Conservation (phyloP, 2,329 filamentous ascomycete species). For the Trichoderma aggressivum region DNA sequence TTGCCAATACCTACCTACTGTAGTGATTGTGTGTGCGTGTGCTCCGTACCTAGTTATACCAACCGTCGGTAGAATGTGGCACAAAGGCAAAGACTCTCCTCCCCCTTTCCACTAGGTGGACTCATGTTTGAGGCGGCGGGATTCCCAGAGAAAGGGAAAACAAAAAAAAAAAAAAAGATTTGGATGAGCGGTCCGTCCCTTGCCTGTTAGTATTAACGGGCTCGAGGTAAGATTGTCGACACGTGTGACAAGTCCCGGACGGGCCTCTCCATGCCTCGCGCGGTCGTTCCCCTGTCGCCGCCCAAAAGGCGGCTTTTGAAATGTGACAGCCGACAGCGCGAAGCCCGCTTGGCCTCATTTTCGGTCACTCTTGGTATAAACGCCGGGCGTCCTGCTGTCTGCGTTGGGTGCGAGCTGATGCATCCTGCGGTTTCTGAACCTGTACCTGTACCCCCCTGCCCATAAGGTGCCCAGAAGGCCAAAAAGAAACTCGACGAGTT, state of each 20-base stretch:
- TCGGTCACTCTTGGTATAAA: slow-evolving; percentile 11
- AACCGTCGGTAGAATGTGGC: slow-evolving; percentile 1
- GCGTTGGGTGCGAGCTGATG: slow-evolving; percentile 14
- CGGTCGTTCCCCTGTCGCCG: background rate
- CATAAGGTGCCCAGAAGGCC: too few species aligned
- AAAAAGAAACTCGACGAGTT: background rate
- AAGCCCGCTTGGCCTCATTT: slow-evolving; percentile 1
- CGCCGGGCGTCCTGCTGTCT: slow-evolving; percentile 10
- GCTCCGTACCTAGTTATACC: background rate
- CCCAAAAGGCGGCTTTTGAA: slow-evolving; percentile 2
- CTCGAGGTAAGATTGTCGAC: slow-evolving; percentile 15
- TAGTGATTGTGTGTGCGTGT: background rate
- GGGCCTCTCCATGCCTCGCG: slow-evolving; percentile 6
- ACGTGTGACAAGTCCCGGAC: slow-evolving; percentile 14
- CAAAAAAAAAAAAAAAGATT: background rate
- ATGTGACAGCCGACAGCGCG: slow-evolving; percentile 8
- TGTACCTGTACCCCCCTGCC: background rate
- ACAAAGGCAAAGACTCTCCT: background rate
- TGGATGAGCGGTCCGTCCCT: slow-evolving; percentile 17
- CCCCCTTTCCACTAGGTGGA: slow-evolving; percentile 4
- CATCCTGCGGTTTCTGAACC: slow-evolving; percentile 7
- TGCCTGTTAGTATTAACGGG: background rate
- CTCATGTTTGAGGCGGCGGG: slow-evolving; percentile 7
- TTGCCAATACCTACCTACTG: background rate
- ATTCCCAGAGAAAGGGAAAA: too few species aligned